These are phyloP conservation scores for Hibiscus trionum DNA, from an alignment of 345 rosid genomes.

Conservation along the genomic window DNA sequence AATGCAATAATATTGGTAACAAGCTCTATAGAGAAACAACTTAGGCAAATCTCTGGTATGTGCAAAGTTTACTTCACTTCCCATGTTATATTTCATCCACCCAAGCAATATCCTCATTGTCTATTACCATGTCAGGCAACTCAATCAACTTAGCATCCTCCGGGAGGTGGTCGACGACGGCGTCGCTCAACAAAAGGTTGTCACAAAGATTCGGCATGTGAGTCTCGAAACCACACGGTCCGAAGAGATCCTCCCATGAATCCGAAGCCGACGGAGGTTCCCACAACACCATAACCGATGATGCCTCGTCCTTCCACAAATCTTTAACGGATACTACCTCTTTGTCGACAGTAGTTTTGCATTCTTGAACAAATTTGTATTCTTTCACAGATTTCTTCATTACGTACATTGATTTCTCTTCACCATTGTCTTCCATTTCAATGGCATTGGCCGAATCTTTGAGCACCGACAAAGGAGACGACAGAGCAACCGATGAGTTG, in stretches of 20 bases:
- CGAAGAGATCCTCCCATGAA: neutral
- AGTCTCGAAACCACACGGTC: neutral
- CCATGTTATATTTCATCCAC: neutral
- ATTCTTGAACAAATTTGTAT: neutral
- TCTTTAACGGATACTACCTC: neutral
- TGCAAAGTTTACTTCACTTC: neutral
- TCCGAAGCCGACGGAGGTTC: neutral
- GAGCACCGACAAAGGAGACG: conserved; percentile 51
- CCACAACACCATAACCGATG: too few relatives aligned
- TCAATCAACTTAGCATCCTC: neutral
- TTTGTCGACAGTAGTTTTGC: neutral
- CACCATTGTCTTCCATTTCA: neutral
- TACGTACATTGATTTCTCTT: neutral
- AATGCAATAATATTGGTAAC: too few relatives aligned
- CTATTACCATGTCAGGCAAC: neutral
- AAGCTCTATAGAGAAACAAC: too few relatives aligned
- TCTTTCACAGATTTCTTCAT: conserved; percentile 8
- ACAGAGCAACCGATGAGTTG: neutral
- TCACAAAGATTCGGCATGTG: neutral
- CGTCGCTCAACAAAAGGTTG: neutral
- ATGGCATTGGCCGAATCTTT: conserved; percentile 15
- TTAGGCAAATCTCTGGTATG: neutral
- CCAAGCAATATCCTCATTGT: neutral
- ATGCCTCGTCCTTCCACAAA: neutral
- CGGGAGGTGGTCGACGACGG: neutral